Conservation (phyloP, 2,329 filamentous ascomycete genomes). For the Aspergillus brasiliensis region DNA sequence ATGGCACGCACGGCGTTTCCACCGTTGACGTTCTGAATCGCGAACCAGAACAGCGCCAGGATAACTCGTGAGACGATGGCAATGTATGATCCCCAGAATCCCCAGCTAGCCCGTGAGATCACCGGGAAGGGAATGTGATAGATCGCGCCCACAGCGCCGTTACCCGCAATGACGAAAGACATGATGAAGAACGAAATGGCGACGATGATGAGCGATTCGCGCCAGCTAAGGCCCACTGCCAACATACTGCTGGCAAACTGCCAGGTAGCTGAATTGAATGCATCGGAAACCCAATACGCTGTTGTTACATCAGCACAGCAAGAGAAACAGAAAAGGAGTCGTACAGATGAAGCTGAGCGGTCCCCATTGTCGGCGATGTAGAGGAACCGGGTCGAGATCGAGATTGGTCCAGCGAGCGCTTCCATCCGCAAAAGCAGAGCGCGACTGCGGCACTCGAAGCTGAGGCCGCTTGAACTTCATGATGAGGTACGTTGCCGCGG, state of each 20-base stretch:
- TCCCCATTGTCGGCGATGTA: slow-evolving; percentile 49
- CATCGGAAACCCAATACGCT: slow-evolving; percentile 57
- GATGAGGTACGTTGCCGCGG: background rate
- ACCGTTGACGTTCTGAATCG: slow-evolving; percentile 67
- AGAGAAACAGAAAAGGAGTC: background rate
- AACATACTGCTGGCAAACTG: slow-evolving; percentile 55
- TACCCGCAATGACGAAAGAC: slow-evolving; percentile 62
- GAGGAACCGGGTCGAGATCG: slow-evolving; percentile 54
- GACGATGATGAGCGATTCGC: slow-evolving; percentile 53
- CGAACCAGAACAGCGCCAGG: slow-evolving; percentile 64
- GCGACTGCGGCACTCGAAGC: slow-evolving; percentile 48
- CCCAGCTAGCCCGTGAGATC: slow-evolving; percentile 58
- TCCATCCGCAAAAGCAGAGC: slow-evolving; percentile 50
- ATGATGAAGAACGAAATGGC: slow-evolving; percentile 56
- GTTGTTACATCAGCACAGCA: background rate
- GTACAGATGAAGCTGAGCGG: slow-evolving; percentile 45
- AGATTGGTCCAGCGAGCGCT: slow-evolving; percentile 51
- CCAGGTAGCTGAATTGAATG: slow-evolving; percentile 58
- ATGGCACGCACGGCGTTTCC: slow-evolving; percentile 56
- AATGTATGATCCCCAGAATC: slow-evolving; percentile 60
- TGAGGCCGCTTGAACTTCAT: slow-evolving; percentile 41
- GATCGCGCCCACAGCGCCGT: slow-evolving; percentile 57
- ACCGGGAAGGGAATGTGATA: slow-evolving; percentile 61
- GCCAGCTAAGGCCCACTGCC: slow-evolving; percentile 56
- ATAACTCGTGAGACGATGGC: slow-evolving; percentile 57